Conservation (phyloP, 1,284 basidiomycete genomes). For the Ganoderma lingzhi region DNA sequence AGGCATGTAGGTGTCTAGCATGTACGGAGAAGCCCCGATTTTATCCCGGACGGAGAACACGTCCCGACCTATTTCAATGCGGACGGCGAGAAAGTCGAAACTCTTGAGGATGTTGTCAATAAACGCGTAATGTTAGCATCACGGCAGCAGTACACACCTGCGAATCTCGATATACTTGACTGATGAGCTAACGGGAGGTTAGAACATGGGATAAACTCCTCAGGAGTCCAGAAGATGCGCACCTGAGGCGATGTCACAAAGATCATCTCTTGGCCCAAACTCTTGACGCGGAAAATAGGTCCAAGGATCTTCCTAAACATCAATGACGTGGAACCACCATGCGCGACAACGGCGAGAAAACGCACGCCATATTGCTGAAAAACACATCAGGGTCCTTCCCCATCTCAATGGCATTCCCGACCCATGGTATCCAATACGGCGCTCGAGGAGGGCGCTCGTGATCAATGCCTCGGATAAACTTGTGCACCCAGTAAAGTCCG, state of each 20-base stretch:
- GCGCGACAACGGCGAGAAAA: neutral
- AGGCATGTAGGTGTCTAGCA: slow-evolving; percentile 27
- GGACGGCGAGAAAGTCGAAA: slow-evolving; percentile 30
- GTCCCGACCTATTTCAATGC: slow-evolving; percentile 21
- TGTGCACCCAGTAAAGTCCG: slow-evolving; percentile 24
- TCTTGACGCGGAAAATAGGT: slow-evolving; percentile 31
- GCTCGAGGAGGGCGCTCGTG: slow-evolving; percentile 35
- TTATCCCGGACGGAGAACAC: slow-evolving; percentile 19
- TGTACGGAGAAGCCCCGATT: slow-evolving; percentile 12
- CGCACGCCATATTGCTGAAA: slow-evolving; percentile 28
- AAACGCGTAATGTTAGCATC: neutral
- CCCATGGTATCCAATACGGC: slow-evolving; percentile 36
- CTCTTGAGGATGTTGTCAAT: slow-evolving; percentile 22
- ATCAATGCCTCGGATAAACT: slow-evolving; percentile 20
- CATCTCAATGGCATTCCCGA: slow-evolving; percentile 34
- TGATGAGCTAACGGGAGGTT: slow-evolving; percentile 27
- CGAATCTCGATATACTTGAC: slow-evolving; percentile 31
- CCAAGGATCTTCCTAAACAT: slow-evolving; percentile 25
- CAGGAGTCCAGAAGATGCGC: slow-evolving; percentile 1
- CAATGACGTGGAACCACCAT: neutral
- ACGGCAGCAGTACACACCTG: slow-evolving; percentile 18
- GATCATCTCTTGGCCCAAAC: slow-evolving; percentile 26
- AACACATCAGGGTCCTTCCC: slow-evolving; percentile 34
- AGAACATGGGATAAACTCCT: neutral
- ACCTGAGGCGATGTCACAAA: slow-evolving; percentile 34